A percentile compares a stretch with the other conserved stretches of the same genome.
Evolutionary conservation across 2,329 filamentous ascomycete genomes (phyloP).

Genomic region (Fusarium sacchari): DNA sequence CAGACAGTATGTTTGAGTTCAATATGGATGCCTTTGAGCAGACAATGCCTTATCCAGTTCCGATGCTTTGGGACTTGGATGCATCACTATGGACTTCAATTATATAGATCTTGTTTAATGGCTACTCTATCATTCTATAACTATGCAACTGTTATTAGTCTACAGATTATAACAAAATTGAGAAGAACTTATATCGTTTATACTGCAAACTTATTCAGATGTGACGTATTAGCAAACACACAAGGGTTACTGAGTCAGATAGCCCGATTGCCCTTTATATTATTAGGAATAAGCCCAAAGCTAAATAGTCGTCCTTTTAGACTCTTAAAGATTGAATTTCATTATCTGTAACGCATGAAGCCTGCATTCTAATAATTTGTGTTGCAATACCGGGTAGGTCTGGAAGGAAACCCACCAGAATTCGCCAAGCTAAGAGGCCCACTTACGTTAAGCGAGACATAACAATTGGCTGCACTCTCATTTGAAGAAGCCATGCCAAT

Average conservation of each 20-base stretch:
- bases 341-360: background rate
- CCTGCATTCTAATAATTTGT: background rate
- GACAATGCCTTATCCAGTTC: background rate
- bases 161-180: too few relatives aligned
- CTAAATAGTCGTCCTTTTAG: accelerated
- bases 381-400: background rate
- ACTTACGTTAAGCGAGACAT: background rate
- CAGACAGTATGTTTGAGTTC: background rate
- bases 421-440: accelerated
- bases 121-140: too few relatives aligned
- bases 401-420: background rate
- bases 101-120: background rate
- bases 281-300: accelerated
- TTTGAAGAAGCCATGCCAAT: background rate
- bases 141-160: too few relatives aligned
- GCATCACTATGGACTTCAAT: background rate
- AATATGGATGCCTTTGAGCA: background rate
- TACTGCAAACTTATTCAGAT: too few relatives aligned
- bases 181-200: too few relatives aligned
- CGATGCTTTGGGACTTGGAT: background rate
- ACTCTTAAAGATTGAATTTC: accelerated
- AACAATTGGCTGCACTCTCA: background rate
- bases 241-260: accelerated
- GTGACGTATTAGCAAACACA: accelerated
- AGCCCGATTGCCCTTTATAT: accelerated